A percentile compares a stretch with the other conserved stretches of the same genome.
These are phyloP conservation scores for Cyclocybe cylindracea DNA, from an alignment of 768 basidiomycete genomes.

Conservation along the genomic window DNA sequence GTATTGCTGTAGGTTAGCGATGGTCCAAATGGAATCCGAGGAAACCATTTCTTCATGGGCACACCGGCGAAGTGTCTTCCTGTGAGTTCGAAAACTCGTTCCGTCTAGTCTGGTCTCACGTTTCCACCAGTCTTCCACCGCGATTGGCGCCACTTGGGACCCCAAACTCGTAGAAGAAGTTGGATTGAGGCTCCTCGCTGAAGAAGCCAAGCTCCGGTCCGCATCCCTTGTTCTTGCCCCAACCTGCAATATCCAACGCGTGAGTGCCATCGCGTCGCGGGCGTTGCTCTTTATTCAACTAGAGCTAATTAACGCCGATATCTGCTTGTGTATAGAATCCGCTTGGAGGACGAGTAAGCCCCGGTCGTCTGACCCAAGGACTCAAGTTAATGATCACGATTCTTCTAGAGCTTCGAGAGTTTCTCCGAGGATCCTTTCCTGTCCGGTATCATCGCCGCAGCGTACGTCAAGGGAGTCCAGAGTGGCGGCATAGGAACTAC, in stretches of 20 bases:
- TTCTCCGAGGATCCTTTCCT: constrained; percentile 80
- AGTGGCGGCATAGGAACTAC: constrained; percentile 71
- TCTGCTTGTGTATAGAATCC: constrained; percentile 47
- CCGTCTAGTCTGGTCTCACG: neutral
- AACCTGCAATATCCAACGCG: constrained; percentile 84
- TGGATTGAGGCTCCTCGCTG: constrained; percentile 64
- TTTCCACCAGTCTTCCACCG: constrained; percentile 58
- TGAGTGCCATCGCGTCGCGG: constrained; percentile 23
- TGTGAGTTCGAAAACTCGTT: constrained; percentile 32
- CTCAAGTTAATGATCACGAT: neutral
- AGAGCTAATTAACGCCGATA: neutral
- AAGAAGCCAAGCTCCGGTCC: constrained; percentile 70
- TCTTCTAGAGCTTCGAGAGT: constrained; percentile 64
- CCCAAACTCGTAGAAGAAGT: constrained; percentile 60
- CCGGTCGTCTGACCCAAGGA: neutral
- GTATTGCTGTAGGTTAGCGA: constrained; percentile 61
- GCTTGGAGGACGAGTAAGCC: constrained; percentile 63
- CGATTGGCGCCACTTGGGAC: constrained; percentile 77
- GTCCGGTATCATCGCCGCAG: constrained; percentile 67
- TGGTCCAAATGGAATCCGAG: constrained; percentile 77
- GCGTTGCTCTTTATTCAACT: neutral
- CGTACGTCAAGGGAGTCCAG: constrained; percentile 80
- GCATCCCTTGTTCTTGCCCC: constrained; percentile 76
- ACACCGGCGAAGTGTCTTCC: constrained; percentile 82
- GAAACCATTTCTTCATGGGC: constrained; percentile 79